A percentile compares a stretch with the other conserved stretches of the same genome.
These are phyloP conservation scores for Crithidia mellificae DNA, from an alignment of 208 protist genomes.

Conservation along the genomic window DNA sequence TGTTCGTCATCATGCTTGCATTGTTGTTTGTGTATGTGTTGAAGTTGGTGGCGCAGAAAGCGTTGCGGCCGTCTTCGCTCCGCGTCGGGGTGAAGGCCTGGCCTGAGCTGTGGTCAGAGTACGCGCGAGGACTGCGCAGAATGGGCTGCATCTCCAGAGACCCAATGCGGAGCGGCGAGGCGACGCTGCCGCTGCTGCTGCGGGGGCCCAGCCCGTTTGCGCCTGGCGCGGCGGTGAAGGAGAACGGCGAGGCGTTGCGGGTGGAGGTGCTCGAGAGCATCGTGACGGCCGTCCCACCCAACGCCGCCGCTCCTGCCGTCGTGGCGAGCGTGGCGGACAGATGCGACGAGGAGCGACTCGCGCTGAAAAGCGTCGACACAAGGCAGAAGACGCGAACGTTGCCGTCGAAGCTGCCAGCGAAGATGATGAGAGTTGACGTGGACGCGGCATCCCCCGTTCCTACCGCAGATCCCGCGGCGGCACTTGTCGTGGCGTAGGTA, in stretches of 20 bases:
- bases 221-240: not conserved
- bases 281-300: not conserved
- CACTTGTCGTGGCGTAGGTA: not conserved
- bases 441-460: too few species aligned
- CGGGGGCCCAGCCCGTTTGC: too few species aligned
- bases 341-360: not conserved
- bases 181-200: too few species aligned
- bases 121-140: not conserved
- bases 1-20: too few species aligned
- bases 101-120: not conserved
- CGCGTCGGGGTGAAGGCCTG: not conserved
- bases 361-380: not conserved
- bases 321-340: not conserved
- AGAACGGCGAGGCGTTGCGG: not conserved
- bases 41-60: too few species aligned
- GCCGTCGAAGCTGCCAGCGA: slow-evolving; percentile 59
- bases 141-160: not conserved
- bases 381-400: slow-evolving; percentile 70
- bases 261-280: not conserved
- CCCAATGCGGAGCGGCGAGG: too few species aligned
- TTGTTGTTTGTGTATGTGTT: slow-evolving; percentile 3
- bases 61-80: not conserved
- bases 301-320: not conserved
- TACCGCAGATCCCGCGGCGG: too few species aligned
- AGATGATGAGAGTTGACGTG: slow-evolving; percentile 22